phyloP scores from a whole-genome alignment of 148 eudicot genomes.

The Heliosperma pusillum region DNA sequence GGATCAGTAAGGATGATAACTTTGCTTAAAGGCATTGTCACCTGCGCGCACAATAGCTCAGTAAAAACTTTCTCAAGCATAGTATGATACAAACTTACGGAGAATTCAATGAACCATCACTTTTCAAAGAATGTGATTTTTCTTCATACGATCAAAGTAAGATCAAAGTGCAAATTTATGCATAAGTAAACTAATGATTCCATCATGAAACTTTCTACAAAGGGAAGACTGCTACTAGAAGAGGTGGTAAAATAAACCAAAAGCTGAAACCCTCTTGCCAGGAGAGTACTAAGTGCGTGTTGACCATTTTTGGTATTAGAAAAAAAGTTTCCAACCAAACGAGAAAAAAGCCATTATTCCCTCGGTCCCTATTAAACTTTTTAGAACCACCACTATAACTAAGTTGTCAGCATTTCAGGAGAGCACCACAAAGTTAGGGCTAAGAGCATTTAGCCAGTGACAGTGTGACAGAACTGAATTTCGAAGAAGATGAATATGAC shows the following conservation, averaged over 20 bases:
- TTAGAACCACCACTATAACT: too few relatives aligned
- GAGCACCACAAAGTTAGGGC: background rate
- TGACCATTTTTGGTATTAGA: too few relatives aligned
- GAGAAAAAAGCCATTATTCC: too few relatives aligned
- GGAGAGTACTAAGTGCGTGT: too few relatives aligned
- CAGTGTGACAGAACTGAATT: too few relatives aligned
- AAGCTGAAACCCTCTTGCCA: too few relatives aligned
- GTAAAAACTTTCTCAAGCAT: constrained; percentile 12
- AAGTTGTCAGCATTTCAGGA: background rate
- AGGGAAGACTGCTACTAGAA: background rate
- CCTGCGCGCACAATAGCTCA: constrained; percentile 38
- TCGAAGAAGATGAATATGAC: too few relatives aligned
- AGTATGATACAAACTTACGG: background rate
- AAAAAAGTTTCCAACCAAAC: too few relatives aligned
- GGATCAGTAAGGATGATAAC: constrained; percentile 84
- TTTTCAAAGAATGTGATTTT: background rate
- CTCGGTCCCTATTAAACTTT: too few relatives aligned
- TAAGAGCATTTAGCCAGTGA: background rate
- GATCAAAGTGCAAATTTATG: background rate
- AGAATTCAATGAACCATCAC: background rate
- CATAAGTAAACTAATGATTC: background rate
- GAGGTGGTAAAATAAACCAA: background rate
- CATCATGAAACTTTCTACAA: background rate
- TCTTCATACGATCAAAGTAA: background rate
- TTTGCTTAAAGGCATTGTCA: constrained; percentile 69